Evolutionary conservation across 345 rosid species (phyloP).

Genomic region (Gynandropsis gynandra): DNA sequence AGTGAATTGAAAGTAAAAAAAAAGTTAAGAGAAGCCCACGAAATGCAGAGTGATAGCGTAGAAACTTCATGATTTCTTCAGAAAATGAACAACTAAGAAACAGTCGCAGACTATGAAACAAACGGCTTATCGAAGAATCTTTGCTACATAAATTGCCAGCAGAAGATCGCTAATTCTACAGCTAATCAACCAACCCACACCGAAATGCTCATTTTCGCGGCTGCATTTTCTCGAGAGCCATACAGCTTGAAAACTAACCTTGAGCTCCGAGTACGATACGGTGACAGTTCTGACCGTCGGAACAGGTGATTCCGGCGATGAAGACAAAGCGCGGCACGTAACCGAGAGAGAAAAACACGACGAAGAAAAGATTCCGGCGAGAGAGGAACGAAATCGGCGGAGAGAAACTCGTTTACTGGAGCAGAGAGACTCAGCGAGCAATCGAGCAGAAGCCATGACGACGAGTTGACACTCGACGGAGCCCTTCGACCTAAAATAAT

Average conservation of each 20-base stretch:
- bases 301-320: slow-evolving; percentile 27
- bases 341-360: slow-evolving; percentile 22
- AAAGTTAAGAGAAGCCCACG: slow-evolving; percentile 6
- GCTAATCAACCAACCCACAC: not conserved
- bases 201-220: not conserved
- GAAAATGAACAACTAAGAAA: not conserved
- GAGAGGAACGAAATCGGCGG: not conserved
- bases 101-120: not conserved
- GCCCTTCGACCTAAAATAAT: too few relatives aligned
- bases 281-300: slow-evolving; percentile 63
- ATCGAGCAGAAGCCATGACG: slow-evolving; percentile 2
- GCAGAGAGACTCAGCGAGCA: not conserved
- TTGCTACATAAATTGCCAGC: too few relatives aligned
- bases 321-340: slow-evolving; percentile 35
- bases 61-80: not conserved
- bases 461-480: slow-evolving; percentile 9
- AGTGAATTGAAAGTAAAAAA: slow-evolving; percentile 4
- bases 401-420: not conserved
- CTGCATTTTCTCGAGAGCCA: slow-evolving; percentile 11
- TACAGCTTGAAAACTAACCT: slow-evolving; percentile 34
- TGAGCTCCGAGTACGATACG: slow-evolving; percentile 61
- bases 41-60: not conserved
- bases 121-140: too few relatives aligned
- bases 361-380: slow-evolving; percentile 17
- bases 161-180: not conserved